A percentile compares a stretch with the other conserved stretches of the same genome.
phyloP scores from a whole-genome alignment of 345 rosid genomes.

The Bruguiera parviflora region DNA sequence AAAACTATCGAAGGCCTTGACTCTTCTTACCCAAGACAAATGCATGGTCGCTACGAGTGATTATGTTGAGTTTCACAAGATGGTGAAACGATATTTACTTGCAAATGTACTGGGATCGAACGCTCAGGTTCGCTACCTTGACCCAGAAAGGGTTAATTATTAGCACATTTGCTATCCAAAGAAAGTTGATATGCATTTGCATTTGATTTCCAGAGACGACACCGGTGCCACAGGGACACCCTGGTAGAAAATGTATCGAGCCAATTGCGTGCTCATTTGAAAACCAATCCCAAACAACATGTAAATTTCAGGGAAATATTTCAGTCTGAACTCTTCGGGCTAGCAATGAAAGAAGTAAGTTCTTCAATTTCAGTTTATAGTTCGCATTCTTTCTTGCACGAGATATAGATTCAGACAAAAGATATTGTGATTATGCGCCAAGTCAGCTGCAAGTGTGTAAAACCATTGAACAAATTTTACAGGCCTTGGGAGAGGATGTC shows the following conservation, averaged over 20 bases:
- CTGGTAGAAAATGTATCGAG: conserved; percentile 52
- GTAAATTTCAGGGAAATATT: conserved; percentile 74
- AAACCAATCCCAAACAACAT: conserved; percentile 34
- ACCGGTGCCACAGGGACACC: conserved; percentile 50
- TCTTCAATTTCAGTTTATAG: background rate
- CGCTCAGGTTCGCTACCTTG: conserved; percentile 57
- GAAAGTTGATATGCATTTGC: conserved; percentile 4
- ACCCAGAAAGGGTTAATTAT: background rate
- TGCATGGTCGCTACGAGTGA: conserved; percentile 89
- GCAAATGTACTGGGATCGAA: conserved; percentile 51
- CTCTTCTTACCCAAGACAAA: conserved; percentile 61
- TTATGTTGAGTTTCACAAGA: conserved; percentile 68
- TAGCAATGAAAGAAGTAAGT: conserved; percentile 43
- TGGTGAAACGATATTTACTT: conserved; percentile 48
- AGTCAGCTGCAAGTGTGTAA: background rate
- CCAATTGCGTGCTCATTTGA: conserved; percentile 36
- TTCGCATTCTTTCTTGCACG: background rate
- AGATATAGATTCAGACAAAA: background rate
- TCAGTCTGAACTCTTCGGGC: conserved; percentile 64
- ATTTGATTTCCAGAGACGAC: conserved; percentile 44
- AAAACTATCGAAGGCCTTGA: conserved; percentile 38
- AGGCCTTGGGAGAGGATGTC: conserved; percentile 67
- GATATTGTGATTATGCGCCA: background rate
- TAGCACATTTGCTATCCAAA: conserved; percentile 30
- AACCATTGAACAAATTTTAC: conserved; percentile 33